Evolutionary conservation across 1,139 yeast species (phyloP), one percentile per base, ranked within the genome.

Genomic region (Magnusiomyces starmeri): DNA sequence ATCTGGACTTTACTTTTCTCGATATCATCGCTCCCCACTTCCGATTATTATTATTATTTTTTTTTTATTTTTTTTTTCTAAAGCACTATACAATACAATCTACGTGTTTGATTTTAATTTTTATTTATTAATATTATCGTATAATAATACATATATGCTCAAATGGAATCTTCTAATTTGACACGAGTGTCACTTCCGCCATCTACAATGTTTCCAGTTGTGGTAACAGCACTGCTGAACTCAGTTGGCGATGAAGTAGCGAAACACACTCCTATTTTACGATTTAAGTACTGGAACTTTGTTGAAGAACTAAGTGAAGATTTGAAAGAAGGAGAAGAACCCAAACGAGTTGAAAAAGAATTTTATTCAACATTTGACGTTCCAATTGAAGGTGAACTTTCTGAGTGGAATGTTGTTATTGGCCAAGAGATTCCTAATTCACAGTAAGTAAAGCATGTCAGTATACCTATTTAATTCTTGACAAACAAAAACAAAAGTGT

Each of bases 331-430:
- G 66, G 60, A 34, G 67, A 62, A 44, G 60, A 51, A 12, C 60
- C 60, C 24, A 58, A 58, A 48, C 58, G 58, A 46, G 69, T 68
- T 2, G 60, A 57, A 35, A 64, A 65, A 44, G 73, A 70, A 57
- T 69, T 71, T 55, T 66, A 68, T 52, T 69, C 69, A 16, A 76
- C 85, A 3, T 89, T 81, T 64, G 97, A 90, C 65, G 76, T 84
- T 41, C 97, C 97, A 1, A 76, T 88, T 35, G 85, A 81, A 55
- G 98, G 98, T 0, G 72, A 73, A 37, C 68, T 90, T 2, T 69
- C 71, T 18, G 64, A 70, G 16, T 71, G 89, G 59, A 64, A 70
- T 37, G 76, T 87, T 6, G 64, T 68, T 4, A 72, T 73, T 1
- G 83, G 85, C 43, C 87, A 85, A 57, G 82, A 79, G 57, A 73